Percentiles rank a stretch among this genome's conserved stretches.
These are phyloP conservation scores for Croton setiger DNA, from an alignment of 441 rosid species.

Conservation along the genomic window DNA sequence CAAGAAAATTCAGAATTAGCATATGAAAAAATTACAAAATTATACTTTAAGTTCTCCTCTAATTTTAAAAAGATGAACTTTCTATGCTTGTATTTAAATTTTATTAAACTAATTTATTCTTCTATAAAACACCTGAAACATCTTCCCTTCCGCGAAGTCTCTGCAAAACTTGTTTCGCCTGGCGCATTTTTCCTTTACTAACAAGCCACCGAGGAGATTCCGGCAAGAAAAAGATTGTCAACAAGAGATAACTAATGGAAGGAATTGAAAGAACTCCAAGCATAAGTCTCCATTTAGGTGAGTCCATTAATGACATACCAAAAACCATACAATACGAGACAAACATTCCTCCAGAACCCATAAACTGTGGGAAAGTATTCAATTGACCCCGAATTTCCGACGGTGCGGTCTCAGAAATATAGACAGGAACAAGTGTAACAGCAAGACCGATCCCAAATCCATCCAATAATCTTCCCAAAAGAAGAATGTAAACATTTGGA, in stretches of 20 bases:
- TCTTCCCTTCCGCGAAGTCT: slow-evolving; percentile 75
- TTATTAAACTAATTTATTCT: no score
- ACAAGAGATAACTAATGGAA: slow-evolving; percentile 39
- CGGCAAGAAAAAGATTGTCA: slow-evolving; percentile 63
- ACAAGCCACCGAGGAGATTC: slow-evolving; percentile 95
- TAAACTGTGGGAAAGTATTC: slow-evolving; percentile 79
- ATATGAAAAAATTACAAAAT: no score
- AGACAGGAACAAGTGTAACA: slow-evolving; percentile 71
- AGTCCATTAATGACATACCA: slow-evolving; percentile 57
- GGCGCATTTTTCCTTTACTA: slow-evolving; percentile 70
- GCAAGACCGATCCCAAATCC: slow-evolving; percentile 81
- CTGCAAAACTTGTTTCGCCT: slow-evolving; percentile 69
- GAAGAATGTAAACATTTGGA: slow-evolving; percentile 68
- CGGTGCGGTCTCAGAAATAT: slow-evolving; percentile 90
- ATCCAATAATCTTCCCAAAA: slow-evolving; percentile 61
- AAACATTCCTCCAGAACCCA: slow-evolving; percentile 88
- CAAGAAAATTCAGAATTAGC: neutral
- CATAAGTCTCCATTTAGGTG: slow-evolving; percentile 83
- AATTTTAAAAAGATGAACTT: no score
- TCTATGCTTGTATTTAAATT: no score
- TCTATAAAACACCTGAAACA: slow-evolving; percentile 48
- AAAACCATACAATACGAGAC: slow-evolving; percentile 73
- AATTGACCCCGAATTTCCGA: slow-evolving; percentile 72
- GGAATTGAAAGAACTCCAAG: slow-evolving; percentile 76
- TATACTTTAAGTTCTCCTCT: no score